A percentile compares a stretch with the other conserved stretches of the same genome.
phyloP scores from a whole-genome alignment of 768 basidiomycete species.

The Naematelia aurantialba region DNA sequence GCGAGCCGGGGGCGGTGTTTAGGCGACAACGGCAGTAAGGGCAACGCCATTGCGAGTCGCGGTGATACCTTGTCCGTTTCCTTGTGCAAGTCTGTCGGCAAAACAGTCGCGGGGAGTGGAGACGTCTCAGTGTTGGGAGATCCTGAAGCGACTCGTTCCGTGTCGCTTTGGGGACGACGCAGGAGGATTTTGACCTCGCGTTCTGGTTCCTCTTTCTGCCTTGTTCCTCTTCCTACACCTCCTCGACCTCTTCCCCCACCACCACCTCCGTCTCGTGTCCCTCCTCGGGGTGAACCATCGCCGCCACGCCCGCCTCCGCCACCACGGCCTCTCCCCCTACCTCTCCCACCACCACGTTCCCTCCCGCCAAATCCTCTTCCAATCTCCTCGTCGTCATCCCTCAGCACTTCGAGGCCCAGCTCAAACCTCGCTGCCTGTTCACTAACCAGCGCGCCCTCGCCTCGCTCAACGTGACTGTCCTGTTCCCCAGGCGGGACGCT shows the following conservation, averaged over 20 bases:
- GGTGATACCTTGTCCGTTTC: conserved; percentile 8
- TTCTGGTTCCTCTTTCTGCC: conserved; percentile 13
- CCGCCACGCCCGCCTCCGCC: conserved; percentile 19
- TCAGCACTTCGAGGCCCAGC: conserved; percentile 31
- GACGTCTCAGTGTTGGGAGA: conserved; percentile 12
- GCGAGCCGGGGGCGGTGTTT: conserved; percentile 10
- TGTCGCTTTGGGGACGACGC: conserved; percentile 20
- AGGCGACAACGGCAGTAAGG: not conserved
- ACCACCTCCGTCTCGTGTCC: not conserved
- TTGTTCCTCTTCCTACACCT: conserved; percentile 9
- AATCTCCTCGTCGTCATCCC: conserved; percentile 39
- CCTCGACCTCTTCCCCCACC: conserved; percentile 4
- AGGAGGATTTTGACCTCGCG: conserved; percentile 38
- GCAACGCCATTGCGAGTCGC: not conserved
- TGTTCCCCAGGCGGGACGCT: conserved; percentile 11
- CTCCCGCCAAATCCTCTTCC: conserved; percentile 6
- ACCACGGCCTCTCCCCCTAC: conserved; percentile 10
- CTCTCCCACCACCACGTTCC: conserved; percentile 3
- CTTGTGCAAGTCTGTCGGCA: conserved; percentile 7
- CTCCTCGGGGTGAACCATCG: not conserved
- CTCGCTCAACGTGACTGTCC: conserved; percentile 26
- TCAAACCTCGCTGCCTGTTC: conserved; percentile 43
- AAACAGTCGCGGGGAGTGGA: conserved; percentile 6
- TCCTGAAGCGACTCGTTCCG: not conserved
- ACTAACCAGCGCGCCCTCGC: conserved; percentile 32